Conservation (phyloP, 257 asterid genomes). For the Penstemon newberryi region DNA sequence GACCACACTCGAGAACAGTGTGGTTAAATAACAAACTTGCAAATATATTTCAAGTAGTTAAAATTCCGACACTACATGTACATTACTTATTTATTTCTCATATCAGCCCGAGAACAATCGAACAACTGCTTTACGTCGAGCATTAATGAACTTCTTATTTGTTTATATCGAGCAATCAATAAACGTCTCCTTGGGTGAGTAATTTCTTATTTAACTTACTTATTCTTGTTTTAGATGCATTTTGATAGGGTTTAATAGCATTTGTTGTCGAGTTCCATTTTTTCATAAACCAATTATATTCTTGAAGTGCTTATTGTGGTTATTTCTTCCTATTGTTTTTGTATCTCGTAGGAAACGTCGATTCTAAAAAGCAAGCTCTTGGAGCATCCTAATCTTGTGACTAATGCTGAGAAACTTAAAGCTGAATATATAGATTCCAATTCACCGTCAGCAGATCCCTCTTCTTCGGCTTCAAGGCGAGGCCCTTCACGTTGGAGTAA, state of each 20-base stretch:
- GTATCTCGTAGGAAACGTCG: slow-evolving; percentile 70
- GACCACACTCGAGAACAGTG: too few relatives aligned
- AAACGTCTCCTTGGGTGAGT: too few relatives aligned
- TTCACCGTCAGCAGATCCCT: slow-evolving; percentile 30
- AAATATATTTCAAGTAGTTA: too few relatives aligned
- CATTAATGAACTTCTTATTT: too few relatives aligned
- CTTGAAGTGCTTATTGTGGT: slow-evolving; percentile 10
- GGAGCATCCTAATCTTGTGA: slow-evolving; percentile 71
- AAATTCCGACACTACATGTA: too few relatives aligned
- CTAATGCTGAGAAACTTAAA: slow-evolving; percentile 68
- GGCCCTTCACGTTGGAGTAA: slow-evolving; percentile 79
- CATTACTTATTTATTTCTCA: too few relatives aligned
- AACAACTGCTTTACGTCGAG: too few relatives aligned
- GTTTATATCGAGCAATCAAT: too few relatives aligned
- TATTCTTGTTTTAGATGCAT: slow-evolving; percentile 1
- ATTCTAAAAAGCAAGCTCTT: slow-evolving; percentile 73
- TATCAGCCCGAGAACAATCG: too few relatives aligned
- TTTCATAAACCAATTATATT: slow-evolving; percentile 1
- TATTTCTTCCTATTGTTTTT: slow-evolving; percentile 9
- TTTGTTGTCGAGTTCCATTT: slow-evolving; percentile 9
- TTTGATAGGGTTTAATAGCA: not conserved
- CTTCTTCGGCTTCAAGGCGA: slow-evolving; percentile 52
- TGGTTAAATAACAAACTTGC: too few relatives aligned
- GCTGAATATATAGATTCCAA: slow-evolving; percentile 54
- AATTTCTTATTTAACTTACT: too few relatives aligned